Evolutionary conservation across 169 alveolate species (phyloP).

Genomic region (Cystoisospora suis): DNA sequence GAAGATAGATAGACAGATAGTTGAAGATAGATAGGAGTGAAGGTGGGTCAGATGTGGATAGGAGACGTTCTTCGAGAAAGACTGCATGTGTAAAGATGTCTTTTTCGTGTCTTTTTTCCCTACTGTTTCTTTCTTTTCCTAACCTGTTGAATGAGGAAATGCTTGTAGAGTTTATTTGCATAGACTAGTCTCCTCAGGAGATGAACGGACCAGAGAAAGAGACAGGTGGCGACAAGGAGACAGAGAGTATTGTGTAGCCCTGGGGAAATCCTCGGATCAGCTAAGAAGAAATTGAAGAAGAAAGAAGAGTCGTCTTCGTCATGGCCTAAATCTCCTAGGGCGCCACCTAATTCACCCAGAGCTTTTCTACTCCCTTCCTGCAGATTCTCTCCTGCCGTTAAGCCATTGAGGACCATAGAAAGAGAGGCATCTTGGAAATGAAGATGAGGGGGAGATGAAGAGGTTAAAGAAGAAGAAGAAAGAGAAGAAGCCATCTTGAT

Average conservation of each 20-base stretch:
- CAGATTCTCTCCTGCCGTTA: no score
- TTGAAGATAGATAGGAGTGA: neutral
- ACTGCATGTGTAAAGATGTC: no score
- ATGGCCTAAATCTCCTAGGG: no score
- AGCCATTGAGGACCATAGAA: no score
- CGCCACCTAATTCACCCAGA: no score
- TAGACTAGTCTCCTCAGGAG: neutral
- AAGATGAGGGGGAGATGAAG: no score
- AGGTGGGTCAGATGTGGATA: neutral
- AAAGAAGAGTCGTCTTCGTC: neutral
- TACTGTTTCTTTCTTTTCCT: neutral
- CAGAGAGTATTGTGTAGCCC: conserved; percentile 33
- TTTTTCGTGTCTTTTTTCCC: no score
- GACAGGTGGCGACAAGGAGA: neutral
- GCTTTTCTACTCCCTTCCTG: no score
- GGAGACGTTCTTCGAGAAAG: neutral
- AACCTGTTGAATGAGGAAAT: conserved; percentile 19
- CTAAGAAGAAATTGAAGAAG: neutral
- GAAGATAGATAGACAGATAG: neutral
- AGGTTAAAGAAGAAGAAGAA: neutral
- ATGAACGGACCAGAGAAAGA: conserved; percentile 4
- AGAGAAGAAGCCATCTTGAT: neutral
- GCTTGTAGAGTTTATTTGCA: neutral
- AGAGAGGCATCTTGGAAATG: no score
- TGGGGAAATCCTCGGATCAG: neutral